phyloP scores from a whole-genome alignment of 2,329 filamentous ascomycete genomes.

The Colletotrichum tropicale region DNA sequence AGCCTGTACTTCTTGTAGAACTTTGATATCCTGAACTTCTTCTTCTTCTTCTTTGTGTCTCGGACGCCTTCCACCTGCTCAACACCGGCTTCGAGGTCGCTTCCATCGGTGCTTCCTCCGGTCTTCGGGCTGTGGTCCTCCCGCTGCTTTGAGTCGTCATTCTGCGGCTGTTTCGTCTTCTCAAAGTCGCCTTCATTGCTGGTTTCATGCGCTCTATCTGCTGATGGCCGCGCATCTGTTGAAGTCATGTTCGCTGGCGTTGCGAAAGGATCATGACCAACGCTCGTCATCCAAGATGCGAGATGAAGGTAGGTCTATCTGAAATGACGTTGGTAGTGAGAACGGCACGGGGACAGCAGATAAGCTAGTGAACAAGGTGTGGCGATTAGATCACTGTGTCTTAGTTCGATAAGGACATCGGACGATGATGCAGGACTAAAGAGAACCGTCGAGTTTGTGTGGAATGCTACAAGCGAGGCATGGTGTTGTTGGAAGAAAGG shows the following conservation, averaged over 20 bases:
- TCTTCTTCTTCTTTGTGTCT: not conserved
- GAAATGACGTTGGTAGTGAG: not conserved
- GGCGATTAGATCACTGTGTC: not conserved
- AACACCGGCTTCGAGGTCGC: constrained; percentile 2
- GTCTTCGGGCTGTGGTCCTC: not conserved
- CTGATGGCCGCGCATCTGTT: not conserved
- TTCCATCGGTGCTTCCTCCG: not conserved
- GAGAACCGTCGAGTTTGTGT: not conserved
- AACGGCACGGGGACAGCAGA: not conserved
- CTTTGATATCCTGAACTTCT: not conserved
- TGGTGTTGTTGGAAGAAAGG: not conserved
- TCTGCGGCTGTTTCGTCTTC: not conserved
- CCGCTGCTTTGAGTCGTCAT: not conserved
- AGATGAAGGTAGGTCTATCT: not conserved
- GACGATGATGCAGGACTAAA: not conserved
- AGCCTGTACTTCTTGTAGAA: constrained; percentile 4
- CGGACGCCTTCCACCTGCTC: not conserved
- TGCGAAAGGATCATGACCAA: not conserved
- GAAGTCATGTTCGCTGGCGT: not conserved
- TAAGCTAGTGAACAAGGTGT: not conserved
- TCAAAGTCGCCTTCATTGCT: not conserved
- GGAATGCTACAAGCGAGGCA: not conserved
- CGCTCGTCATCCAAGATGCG: not conserved
- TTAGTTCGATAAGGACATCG: not conserved
- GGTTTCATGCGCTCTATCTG: not conserved